Evolutionary conservation across 352 stramenopile species (phyloP).

Genomic region (Thalassiosira delicatula): DNA sequence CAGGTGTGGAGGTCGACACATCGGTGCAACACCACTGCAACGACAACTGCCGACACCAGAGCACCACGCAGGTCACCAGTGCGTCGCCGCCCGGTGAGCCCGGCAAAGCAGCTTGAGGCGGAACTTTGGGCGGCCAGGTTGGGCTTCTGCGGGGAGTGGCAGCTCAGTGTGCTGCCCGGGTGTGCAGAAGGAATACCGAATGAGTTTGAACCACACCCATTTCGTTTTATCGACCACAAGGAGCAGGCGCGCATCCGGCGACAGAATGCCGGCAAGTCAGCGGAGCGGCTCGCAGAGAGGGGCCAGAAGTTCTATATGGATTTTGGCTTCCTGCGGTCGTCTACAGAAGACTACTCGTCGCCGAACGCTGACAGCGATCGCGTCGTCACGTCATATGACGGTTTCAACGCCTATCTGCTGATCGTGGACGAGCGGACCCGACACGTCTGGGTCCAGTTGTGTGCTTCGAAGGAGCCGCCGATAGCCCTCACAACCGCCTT

Average conservation of each 20-base stretch:
- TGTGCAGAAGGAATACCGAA: conserved; percentile 4
- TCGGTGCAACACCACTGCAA: too few relatives aligned
- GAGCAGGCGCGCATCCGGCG: conserved; percentile 10
- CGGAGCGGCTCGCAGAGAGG: background rate
- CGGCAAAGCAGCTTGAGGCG: conserved; percentile 20
- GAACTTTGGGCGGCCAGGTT: conserved; percentile 38
- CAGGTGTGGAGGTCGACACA: too few relatives aligned
- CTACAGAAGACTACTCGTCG: background rate
- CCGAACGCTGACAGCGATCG: conserved; percentile 2
- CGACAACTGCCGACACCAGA: background rate
- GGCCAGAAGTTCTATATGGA: conserved; percentile 25
- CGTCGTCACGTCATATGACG: conserved; percentile 26
- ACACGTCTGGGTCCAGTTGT: conserved; percentile 20
- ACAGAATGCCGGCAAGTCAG: background rate
- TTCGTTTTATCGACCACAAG: conserved; percentile 32
- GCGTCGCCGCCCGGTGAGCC: background rate
- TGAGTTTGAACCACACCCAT: conserved; percentile 26
- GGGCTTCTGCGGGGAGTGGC: conserved; percentile 6
- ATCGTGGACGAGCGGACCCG: conserved; percentile 19
- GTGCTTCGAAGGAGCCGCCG: conserved; percentile 26
- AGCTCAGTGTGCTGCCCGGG: conserved; percentile 4
- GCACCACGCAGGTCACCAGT: background rate
- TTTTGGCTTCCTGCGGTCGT: conserved; percentile 33
- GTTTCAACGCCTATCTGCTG: conserved; percentile 17
- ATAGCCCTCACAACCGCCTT: background rate